Percentiles rank a stretch among this genome's conserved stretches.
These are phyloP conservation scores for Leccinum uliginosum DNA, from an alignment of 768 basidiomycete genomes.

Conservation along the genomic window DNA sequence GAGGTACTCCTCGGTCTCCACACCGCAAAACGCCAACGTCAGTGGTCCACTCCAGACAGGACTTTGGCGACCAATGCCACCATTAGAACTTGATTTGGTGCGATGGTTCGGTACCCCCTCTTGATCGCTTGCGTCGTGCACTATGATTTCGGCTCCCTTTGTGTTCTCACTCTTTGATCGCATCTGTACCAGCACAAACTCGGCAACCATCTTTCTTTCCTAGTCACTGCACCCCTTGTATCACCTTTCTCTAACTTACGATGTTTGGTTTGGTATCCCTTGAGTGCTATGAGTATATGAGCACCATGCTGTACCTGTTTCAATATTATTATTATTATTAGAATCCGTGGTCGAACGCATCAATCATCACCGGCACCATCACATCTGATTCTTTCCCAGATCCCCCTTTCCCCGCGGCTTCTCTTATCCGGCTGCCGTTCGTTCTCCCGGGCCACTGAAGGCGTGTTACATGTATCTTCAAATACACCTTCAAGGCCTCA, in stretches of 20 bases:
- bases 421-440: neutral
- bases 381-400: neutral
- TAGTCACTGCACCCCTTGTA: constrained; percentile 18
- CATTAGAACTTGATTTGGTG: constrained; percentile 24
- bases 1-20: constrained; percentile 65
- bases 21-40: constrained; percentile 21
- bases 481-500: neutral
- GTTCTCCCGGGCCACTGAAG: neutral
- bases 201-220: constrained; percentile 10
- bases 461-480: neutral
- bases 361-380: neutral
- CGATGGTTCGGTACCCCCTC: neutral
- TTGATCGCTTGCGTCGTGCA: neutral
- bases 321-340: neutral
- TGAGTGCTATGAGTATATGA: neutral
- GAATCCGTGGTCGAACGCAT: neutral
- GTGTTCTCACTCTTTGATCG: neutral
- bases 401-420: neutral
- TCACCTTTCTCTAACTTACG: constrained; percentile 18
- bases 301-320: neutral
- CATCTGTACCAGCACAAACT: constrained; percentile 25
- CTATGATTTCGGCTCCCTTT: neutral
- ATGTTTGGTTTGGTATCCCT: neutral
- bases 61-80: constrained; percentile 10
- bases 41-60: constrained; percentile 15